phyloP scores from a whole-genome alignment of 2,329 filamentous ascomycete genomes.

The Corynespora cassiicola region DNA sequence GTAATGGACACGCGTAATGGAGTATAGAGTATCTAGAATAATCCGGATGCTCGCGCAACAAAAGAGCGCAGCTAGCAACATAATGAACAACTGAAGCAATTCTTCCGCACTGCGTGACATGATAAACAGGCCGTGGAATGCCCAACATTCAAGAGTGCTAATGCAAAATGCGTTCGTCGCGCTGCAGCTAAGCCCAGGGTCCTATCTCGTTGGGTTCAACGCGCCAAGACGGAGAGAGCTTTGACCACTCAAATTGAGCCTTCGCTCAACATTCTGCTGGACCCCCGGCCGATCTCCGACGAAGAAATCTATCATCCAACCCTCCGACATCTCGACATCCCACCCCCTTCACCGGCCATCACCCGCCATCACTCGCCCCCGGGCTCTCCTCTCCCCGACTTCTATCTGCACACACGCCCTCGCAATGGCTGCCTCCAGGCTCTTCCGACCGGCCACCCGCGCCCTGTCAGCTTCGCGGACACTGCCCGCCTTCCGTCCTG shows the following conservation, averaged over 20 bases:
- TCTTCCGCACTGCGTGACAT: too few species aligned
- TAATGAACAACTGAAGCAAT: too few species aligned
- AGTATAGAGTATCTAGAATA: too few species aligned
- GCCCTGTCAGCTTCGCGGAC: slow-evolving; percentile 64
- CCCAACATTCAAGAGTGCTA: too few species aligned
- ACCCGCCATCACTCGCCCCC: slow-evolving; percentile 33
- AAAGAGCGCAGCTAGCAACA: too few species aligned
- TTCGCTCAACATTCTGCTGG: slow-evolving; percentile 13
- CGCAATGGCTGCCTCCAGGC: slow-evolving; percentile 65
- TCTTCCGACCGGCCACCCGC: slow-evolving; percentile 69
- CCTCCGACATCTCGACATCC: slow-evolving; percentile 28
- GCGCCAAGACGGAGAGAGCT: slow-evolving; percentile 13
- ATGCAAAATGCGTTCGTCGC: too few species aligned
- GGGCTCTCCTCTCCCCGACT: slow-evolving; percentile 27
- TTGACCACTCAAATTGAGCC: slow-evolving; percentile 9
- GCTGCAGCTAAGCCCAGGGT: too few species aligned
- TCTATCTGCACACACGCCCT: slow-evolving; percentile 10
- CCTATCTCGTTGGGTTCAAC: too few species aligned
- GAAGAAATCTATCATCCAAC: too few species aligned
- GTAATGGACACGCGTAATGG: too few species aligned
- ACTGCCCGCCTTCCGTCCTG: slow-evolving; percentile 58
- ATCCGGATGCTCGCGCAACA: too few species aligned
- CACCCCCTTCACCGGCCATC: slow-evolving; percentile 22
- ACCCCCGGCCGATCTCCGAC: slow-evolving; percentile 11
- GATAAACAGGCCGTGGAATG: too few species aligned